Base-by-base conservation (phyloP, 805 yeast species). In the Candida dajiaensis region DNA sequence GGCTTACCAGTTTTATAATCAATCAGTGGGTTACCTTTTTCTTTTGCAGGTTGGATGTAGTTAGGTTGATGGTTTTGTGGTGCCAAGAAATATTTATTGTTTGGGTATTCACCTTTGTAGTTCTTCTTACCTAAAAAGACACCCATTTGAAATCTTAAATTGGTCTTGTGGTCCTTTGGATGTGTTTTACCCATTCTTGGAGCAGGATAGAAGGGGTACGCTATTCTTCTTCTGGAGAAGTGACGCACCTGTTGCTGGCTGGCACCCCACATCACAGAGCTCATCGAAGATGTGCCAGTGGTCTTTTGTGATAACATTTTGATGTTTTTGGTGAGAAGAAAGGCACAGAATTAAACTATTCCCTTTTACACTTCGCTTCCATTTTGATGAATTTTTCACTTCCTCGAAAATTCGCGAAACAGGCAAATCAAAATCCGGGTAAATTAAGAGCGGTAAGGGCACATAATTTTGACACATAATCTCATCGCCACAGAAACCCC, bases 81-180 rank as follows among this genome's bases (percentile, higher is more conserved):
- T 12, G 88, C 81, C 52, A 73, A 73, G 57, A 75, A 80, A 65
- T 87, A 85, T 62, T 83, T 87, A 73, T 89, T 90, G 61, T 79
- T 67, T 51, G 74, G 73, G 64, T 87, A 86, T 54, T 87, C 89
- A 18, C 96, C 96, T 64, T 84, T 83, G 67, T 79, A 79, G 66
- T 88, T 89, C 63, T 74, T 78, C 35, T 92, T 92, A 3, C 97
- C 97, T 47, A 89, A 69, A 68, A 88, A 89, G 53, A 75, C 78
- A 54, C 80, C 78, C 77, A 89, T 70, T 36, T 80, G 79, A 62
- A 78, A 73, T 57, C 77, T 78, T 61, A 84, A 72, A 48, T 76
- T 77, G 9, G 85, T 74, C 43, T 71, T 74, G 50, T 70, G 73
- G 42, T 58, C 58, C 49, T 67, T 65, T 49, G 70, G 70, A 57